Base-by-base conservation (phyloP, 257 asterid genomes). In the Echites panduratus region DNA sequence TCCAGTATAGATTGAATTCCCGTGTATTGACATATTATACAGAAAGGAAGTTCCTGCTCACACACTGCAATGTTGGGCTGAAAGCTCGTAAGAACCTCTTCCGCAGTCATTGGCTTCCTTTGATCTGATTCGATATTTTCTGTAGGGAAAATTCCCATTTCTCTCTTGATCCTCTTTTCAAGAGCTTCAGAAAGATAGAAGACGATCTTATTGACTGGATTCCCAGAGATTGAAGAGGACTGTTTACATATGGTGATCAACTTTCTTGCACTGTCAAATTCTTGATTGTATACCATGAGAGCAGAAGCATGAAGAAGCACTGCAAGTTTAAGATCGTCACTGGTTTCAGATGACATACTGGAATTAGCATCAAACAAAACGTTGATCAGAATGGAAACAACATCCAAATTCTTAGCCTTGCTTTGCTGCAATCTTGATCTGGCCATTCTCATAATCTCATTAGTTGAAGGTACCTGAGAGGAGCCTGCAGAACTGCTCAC, bases 1-100 rank as follows among this genome's bases (percentile, higher is more conserved):
- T 82, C 89, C 54, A 84, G n/a, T 24, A 86, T 76, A 49, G 81
- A 70, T 70, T 84, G 90, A 35, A 86, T 73, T 22, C 75, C 87
- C 4, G 88, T 53, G 44, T 78, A 80, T 41, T 83, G 82, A 12
- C 75, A 49, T 54, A 84, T 72, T 58, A 68, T 84, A 52, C 43
- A 26, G 76, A 84, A 49, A 2, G 90, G 85, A 5, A 82, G 66
- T 4, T 68, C 57, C 35, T 61, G 43, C n/a, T 20, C 59, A 14
- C 72, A 74, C 43, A 32, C 44, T 9, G 80, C 14, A 12, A 68
- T 12, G 7, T 66, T 76, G 1, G 69, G 32, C 40, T 76, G 72
- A 13, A 63, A 52, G 71, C 52, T 70, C 11, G 50, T 22, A 7
- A 72, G 0, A 22, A 70, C 75, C 68, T 78, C 76, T 59, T 76